Percentiles rank a stretch among this genome's conserved stretches.
These are phyloP conservation scores for Dillenia suffruticosa DNA, from an alignment of 164 flowering plant genomes.

Conservation along the genomic window DNA sequence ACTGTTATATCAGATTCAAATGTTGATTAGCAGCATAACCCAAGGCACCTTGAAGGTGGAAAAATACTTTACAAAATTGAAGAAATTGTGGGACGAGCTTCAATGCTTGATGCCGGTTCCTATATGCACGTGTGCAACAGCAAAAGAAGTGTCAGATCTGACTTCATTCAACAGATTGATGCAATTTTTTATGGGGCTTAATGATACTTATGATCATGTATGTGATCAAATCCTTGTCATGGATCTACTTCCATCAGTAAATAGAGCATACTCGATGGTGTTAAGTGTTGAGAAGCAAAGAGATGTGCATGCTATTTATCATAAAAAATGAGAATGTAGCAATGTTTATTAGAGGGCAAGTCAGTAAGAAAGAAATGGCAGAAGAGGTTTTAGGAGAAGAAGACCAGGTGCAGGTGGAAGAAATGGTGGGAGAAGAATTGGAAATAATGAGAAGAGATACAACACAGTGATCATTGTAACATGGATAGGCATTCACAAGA, in stretches of 20 bases:
- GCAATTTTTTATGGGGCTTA: slow-evolving; percentile 6
- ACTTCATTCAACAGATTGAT: not conserved
- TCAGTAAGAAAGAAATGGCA: too few species aligned
- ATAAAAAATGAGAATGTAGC: too few species aligned
- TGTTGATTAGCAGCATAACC: not conserved
- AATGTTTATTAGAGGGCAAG: too few species aligned
- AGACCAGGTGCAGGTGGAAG: too few species aligned
- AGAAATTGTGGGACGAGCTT: not conserved
- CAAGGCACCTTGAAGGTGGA: not conserved
- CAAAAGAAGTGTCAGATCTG: not conserved
- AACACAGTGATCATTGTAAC: too few species aligned
- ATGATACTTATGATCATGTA: not conserved
- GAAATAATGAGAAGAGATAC: too few species aligned
- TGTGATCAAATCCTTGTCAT: not conserved
- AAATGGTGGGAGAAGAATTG: too few species aligned
- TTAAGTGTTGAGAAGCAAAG: slow-evolving; percentile 1
- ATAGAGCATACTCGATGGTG: not conserved
- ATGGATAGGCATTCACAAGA: too few species aligned
- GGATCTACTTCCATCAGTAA: not conserved
- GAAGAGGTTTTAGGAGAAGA: too few species aligned
- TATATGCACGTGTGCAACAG: not conserved
- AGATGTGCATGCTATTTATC: not conserved
- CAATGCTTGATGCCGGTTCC: not conserved
- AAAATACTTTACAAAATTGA: not conserved
- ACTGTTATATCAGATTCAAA: not conserved